Conservation (phyloP, 768 basidiomycete species). For the Suillus weaverae region DNA sequence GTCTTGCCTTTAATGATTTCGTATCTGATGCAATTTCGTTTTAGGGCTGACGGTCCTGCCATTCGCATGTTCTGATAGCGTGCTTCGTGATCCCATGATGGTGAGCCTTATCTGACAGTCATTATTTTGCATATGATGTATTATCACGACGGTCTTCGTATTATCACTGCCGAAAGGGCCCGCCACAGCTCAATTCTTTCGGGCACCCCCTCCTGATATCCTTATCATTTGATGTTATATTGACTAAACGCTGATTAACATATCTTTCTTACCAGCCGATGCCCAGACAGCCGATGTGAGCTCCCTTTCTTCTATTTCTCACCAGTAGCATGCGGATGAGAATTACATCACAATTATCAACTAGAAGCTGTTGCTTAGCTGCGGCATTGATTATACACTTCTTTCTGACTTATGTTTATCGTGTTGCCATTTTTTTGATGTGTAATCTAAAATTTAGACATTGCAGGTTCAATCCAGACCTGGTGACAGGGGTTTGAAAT, state of each 20-base stretch:
- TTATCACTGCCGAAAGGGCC: slow-evolving; percentile 80
- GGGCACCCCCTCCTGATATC: slow-evolving; percentile 79
- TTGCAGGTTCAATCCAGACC: background rate
- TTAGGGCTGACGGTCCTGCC: background rate
- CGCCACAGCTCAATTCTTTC: slow-evolving; percentile 84
- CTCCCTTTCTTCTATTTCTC: slow-evolving; percentile 2
- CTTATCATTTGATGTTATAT: slow-evolving; percentile 7
- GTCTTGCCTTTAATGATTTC: background rate
- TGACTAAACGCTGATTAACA: slow-evolving; percentile 10
- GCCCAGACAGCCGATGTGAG: background rate
- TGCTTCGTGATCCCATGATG: slow-evolving; percentile 14
- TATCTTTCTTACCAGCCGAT: background rate
- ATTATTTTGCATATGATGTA: slow-evolving; percentile 54
- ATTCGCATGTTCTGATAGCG: slow-evolving; percentile 8
- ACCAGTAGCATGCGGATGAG: slow-evolving; percentile 19
- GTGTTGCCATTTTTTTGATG: background rate
- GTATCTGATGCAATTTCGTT: background rate
- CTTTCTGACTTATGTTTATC: slow-evolving; percentile 32
- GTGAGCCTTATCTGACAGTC: slow-evolving; percentile 34
- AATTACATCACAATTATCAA: slow-evolving; percentile 54
- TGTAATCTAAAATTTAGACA: background rate
- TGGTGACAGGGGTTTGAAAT: background rate
- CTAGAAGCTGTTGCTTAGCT: slow-evolving; percentile 91
- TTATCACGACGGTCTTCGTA: slow-evolving; percentile 96
- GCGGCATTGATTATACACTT: slow-evolving; percentile 56